Evolutionary conservation across 164 flowering plant genomes (phyloP), one percentile per base, ranked within the genome.

Genomic region (Saururus chinensis): DNA sequence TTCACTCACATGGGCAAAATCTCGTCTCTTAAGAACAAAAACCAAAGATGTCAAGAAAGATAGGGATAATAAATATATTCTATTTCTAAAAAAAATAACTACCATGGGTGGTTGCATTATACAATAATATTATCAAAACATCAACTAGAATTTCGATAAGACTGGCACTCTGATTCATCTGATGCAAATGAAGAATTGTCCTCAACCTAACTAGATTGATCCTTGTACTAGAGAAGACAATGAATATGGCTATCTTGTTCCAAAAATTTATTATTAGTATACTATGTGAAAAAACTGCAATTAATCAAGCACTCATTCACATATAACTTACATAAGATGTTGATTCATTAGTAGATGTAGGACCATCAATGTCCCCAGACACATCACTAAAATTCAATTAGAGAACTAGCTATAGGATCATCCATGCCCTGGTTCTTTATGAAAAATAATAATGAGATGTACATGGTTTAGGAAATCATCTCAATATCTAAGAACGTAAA

Each of bases 1-100:
- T 62, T 59, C 62, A 19, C 51, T 64, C 53, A 35, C 73, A 53
- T 53, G 24, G 23, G 62, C 40, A 40, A 68, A 61, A 57, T 55
- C 35, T 24, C 21, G 35, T 55, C 23, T 55, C 58, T 55, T 23
- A 23, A 55, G 21, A 24, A 24, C 35, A 14, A 16, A 24, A 55
- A 9, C 11, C n/a, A 30, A 54, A 30, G 30, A 23, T 53, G 23
- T n/a, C 19, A 6, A n/a, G 56, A 20, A 21, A 53, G 22, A 1
- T 8, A 19, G 54, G 54, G 23, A 53, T n/a, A 53, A 40, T 6
- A 40, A 55, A 41, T 2, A 8, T 9, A 13, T 13, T 41, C 2
- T 19, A 12, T 12, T 7, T 12, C 7, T 45, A 45, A 12, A 42
- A 14, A 14, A 4, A 42, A 42, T 10, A 42, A 45, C 14, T 45